These are phyloP conservation scores for Populus trichocarpa DNA, from an alignment of 441 rosid genomes.

Conservation along the genomic window DNA sequence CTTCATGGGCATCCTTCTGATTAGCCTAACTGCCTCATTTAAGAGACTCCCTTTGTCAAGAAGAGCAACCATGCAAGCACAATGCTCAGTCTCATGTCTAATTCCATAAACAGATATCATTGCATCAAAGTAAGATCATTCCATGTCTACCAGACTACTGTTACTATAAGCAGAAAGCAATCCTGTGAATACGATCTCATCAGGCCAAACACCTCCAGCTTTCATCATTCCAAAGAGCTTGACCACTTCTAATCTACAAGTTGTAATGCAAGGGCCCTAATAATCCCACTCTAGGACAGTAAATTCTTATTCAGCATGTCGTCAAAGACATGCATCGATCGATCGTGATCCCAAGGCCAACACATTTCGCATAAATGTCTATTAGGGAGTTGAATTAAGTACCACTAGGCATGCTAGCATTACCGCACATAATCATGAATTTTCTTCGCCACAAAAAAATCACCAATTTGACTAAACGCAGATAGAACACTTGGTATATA, in stretches of 20 bases:
- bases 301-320: constrained; percentile 47
- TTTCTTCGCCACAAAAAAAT: constrained; percentile 13
- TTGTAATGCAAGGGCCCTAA: constrained; percentile 56
- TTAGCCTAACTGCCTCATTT: constrained; percentile 47
- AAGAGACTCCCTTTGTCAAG: constrained; percentile 53
- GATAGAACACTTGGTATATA: constrained; percentile 15
- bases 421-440: constrained; percentile 7
- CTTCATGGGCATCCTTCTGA: constrained; percentile 49
- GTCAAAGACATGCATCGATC: constrained; percentile 33
- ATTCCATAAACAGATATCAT: constrained; percentile 48
- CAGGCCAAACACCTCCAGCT: constrained; percentile 41
- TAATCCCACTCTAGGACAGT: constrained; percentile 64
- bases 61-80: constrained; percentile 62
- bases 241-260: constrained; percentile 49
- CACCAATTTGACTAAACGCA: constrained; percentile 20
- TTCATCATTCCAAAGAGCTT: constrained; percentile 48
- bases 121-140: constrained; percentile 35
- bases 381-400: constrained; percentile 14
- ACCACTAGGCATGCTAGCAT: not conserved
- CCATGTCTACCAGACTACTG: constrained; percentile 53
- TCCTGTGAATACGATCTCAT: constrained; percentile 55
- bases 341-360: not conserved
- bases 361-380: constrained; percentile 23
- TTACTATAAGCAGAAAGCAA: constrained; percentile 61
- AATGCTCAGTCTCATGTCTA: constrained; percentile 55